These are phyloP conservation scores for Chaetomidium leptoderma DNA, from an alignment of 495 filamentous ascomycete species.

Conservation along the genomic window DNA sequence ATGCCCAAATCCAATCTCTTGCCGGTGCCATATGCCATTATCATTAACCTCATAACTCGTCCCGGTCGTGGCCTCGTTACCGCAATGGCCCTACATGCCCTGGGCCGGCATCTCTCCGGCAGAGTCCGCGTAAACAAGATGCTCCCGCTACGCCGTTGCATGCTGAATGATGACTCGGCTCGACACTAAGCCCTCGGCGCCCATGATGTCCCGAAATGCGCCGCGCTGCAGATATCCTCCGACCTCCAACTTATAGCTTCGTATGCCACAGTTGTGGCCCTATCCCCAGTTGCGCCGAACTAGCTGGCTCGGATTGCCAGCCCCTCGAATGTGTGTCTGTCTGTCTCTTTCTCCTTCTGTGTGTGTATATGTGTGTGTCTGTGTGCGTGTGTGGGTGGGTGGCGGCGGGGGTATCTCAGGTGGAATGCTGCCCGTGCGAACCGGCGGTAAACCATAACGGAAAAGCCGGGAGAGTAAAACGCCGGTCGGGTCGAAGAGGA, in stretches of 20 bases:
- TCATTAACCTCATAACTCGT: conserved; percentile 4
- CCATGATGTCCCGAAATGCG: background rate
- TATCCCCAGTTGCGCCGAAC: background rate
- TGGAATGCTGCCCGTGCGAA: background rate
- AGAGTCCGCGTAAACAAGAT: background rate
- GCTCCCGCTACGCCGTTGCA: too few relatives aligned
- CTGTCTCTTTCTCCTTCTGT: background rate
- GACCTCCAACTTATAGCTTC: too few relatives aligned
- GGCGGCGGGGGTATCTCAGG: too few relatives aligned
- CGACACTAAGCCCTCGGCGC: too few relatives aligned
- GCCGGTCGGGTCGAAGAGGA: background rate
- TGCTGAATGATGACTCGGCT: too few relatives aligned
- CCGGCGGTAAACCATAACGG: background rate
- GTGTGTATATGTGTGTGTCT: background rate
- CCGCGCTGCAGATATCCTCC: background rate
- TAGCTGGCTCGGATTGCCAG: background rate
- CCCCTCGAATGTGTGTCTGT: background rate
- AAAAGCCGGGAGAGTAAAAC: background rate
- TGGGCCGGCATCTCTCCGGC: background rate
- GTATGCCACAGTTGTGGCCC: background rate
- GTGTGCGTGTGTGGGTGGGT: background rate
- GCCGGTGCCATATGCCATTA: background rate
- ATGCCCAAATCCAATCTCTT: background rate
- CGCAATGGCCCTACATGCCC: background rate
- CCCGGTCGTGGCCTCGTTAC: conserved; percentile 8